Evolutionary conservation across 1,139 yeast species (phyloP).

Genomic region (Blastobotrys persicus): DNA sequence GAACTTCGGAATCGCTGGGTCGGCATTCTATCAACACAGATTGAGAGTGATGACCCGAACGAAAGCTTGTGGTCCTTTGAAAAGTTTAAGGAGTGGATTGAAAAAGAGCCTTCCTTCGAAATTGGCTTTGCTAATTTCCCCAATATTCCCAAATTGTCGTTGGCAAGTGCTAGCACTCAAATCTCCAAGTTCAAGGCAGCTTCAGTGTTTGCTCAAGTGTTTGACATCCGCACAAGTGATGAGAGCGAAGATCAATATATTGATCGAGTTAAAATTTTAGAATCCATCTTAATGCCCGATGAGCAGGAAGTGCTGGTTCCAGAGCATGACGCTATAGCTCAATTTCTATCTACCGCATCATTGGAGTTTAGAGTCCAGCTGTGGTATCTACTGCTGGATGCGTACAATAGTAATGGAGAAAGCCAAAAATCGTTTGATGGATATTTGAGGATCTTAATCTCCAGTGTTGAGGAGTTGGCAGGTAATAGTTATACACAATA

Average conservation of each 20-base stretch:
- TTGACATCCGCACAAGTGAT: conserved; percentile 29
- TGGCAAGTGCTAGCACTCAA: conserved; percentile 54
- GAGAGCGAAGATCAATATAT: conserved; percentile 19
- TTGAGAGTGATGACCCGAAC: conserved; percentile 33
- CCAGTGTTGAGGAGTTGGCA: conserved; percentile 43
- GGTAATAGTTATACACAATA: conserved; percentile 29
- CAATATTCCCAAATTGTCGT: conserved; percentile 58
- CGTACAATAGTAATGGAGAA: conserved; percentile 49
- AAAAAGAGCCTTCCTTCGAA: conserved; percentile 24
- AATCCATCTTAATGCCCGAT: conserved; percentile 47
- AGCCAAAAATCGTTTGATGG: conserved; percentile 50
- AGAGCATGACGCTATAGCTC: conserved; percentile 51
- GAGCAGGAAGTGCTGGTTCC: conserved; percentile 24
- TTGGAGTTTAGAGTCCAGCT: conserved; percentile 65
- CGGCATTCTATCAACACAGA: conserved; percentile 40
- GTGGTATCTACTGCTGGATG: conserved; percentile 72
- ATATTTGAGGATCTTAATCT: conserved; percentile 49
- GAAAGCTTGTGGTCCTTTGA: conserved; percentile 32
- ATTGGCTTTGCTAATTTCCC: conserved; percentile 41
- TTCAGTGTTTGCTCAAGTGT: conserved; percentile 59
- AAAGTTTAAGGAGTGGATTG: conserved; percentile 20
- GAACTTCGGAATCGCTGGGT: conserved; percentile 44
- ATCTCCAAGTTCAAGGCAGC: conserved; percentile 66
- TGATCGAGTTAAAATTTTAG: conserved; percentile 46
- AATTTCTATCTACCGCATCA: conserved; percentile 61